phyloP scores from a whole-genome alignment of 1,284 basidiomycete genomes.

The Exobasidium rhododendri region DNA sequence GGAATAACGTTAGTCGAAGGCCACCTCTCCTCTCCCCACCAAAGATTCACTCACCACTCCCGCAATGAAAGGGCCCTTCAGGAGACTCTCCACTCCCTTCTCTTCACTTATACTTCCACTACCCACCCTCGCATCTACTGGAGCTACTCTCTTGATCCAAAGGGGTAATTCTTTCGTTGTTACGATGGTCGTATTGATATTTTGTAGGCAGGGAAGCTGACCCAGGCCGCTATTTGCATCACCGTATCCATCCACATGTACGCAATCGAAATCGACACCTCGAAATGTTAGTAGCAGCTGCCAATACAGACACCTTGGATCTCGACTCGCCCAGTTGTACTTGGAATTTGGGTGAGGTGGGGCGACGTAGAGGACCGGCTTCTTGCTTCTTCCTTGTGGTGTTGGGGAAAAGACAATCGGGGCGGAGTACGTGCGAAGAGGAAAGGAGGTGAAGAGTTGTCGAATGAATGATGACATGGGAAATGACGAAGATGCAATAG shows the following conservation, averaged over 20 bases:
- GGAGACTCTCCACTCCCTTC: conserved; percentile 7
- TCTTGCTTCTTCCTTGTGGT: neutral
- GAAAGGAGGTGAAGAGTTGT: neutral
- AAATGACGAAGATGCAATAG: neutral
- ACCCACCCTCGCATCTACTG: neutral
- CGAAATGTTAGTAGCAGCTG: conserved; percentile 45
- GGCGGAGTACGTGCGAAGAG: neutral
- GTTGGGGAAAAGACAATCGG: neutral
- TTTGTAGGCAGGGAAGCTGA: conserved; percentile 35
- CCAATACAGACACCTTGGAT: conserved; percentile 43
- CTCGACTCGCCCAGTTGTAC: conserved; percentile 38
- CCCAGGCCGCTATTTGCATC: conserved; percentile 39
- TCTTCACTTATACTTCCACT: neutral
- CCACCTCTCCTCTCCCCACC: too few species aligned
- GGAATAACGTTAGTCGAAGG: conserved; percentile 27
- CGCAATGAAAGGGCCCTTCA: conserved; percentile 22
- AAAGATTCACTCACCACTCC: conserved; percentile 23
- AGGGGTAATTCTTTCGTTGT: neutral
- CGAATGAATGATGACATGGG: neutral
- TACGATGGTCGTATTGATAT: conserved; percentile 21
- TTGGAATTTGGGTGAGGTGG: neutral
- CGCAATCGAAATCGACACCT: conserved; percentile 26
- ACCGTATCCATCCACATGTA: conserved; percentile 29
- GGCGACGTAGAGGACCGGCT: conserved; percentile 2
- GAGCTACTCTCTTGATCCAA: conserved; percentile 1